These are phyloP conservation scores for Vigna trinervia DNA, from an alignment of 306 rosid species.

Conservation along the genomic window DNA sequence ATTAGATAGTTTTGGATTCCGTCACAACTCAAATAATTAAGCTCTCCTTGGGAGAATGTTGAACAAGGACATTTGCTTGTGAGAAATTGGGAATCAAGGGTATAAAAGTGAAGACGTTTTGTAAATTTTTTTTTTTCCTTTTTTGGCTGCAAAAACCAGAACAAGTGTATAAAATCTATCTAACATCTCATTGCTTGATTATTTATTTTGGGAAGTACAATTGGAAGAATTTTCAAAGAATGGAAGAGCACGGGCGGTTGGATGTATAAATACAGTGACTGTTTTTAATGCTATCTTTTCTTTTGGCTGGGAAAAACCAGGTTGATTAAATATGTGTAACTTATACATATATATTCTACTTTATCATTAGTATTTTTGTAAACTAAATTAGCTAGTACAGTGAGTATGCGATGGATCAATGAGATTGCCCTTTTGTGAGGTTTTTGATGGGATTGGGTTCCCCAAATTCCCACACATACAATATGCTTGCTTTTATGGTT, in stretches of 20 bases:
- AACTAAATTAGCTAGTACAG: neutral
- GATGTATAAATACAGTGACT: neutral
- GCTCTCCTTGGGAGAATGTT: slow-evolving; percentile 12
- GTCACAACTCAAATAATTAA: slow-evolving; percentile 9
- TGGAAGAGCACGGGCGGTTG: neutral
- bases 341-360: neutral
- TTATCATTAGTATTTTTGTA: neutral
- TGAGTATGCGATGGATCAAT: neutral
- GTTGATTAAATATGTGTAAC: neutral
- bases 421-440: neutral
- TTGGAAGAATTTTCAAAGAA: neutral
- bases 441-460: neutral
- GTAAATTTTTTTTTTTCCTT: neutral
- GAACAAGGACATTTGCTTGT: neutral
- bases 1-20: neutral
- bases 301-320: neutral
- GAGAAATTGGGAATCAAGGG: neutral
- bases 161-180: slow-evolving; percentile 4
- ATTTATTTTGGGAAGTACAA: neutral
- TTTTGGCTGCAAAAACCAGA: neutral
- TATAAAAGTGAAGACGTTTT: neutral
- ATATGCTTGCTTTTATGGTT: no score
- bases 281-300: neutral
- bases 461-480: neutral
- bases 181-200: neutral